Percentiles rank a stretch among this genome's conserved stretches.
phyloP scores from a whole-genome alignment of 2,329 filamentous ascomycete species.

The Trichoderma sp. region DNA sequence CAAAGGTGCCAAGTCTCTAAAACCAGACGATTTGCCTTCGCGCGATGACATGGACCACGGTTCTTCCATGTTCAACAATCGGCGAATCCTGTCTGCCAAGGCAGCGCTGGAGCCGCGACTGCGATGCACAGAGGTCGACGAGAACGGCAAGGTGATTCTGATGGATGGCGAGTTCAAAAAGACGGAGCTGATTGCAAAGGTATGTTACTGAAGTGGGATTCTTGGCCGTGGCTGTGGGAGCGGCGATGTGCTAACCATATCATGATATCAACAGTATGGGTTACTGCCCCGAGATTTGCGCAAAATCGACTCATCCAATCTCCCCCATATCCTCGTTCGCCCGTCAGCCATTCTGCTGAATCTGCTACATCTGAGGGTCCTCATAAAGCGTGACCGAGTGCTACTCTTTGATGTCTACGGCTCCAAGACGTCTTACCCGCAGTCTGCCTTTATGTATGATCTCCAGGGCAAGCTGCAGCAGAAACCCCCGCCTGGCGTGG shows the following conservation, averaged over 20 bases:
- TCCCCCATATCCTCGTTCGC: conserved; percentile 93
- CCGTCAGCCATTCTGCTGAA: conserved; percentile 94
- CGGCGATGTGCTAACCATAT: not conserved
- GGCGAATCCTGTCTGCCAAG: conserved; percentile 72
- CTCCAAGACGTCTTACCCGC: conserved; percentile 89
- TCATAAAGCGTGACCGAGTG: conserved; percentile 93
- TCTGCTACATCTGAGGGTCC: conserved; percentile 89
- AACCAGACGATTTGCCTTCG: conserved; percentile 62
- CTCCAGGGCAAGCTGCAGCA: conserved; percentile 90
- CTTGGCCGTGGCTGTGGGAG: not conserved
- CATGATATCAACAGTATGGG: conserved; percentile 67
- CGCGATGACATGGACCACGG: conserved; percentile 62
- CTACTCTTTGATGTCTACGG: conserved; percentile 96
- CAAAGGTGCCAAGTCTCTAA: conserved; percentile 49
- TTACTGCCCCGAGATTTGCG: conserved; percentile 91
- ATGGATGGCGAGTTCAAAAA: conserved; percentile 98
- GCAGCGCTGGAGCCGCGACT: conserved; percentile 82
- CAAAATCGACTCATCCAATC: conserved; percentile 95
- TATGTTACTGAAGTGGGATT: conserved; percentile 42
- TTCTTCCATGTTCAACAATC: conserved; percentile 65
- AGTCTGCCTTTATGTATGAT: conserved; percentile 98
- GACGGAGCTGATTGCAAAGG: conserved; percentile 93
- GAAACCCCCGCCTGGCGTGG: conserved; percentile 60
- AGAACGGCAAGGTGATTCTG: conserved; percentile 86
- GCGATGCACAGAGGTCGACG: conserved; percentile 93